phyloP scores from a whole-genome alignment of 1,284 basidiomycete genomes.

The Coriolopsis trogii region DNA sequence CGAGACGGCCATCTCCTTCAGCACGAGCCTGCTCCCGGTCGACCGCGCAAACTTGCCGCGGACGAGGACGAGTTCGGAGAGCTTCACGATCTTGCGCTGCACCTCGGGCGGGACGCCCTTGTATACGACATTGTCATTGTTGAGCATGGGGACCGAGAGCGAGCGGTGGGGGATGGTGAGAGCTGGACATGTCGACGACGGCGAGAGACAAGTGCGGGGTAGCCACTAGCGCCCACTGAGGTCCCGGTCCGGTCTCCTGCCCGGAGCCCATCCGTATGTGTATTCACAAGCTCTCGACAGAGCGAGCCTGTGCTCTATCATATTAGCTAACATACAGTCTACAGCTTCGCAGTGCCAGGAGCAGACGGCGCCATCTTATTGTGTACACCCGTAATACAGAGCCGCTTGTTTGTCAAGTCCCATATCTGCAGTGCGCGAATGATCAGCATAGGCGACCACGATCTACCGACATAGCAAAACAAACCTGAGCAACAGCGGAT shows the following conservation, averaged over 20 bases:
- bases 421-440: conserved; percentile 36
- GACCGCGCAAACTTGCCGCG: conserved; percentile 2
- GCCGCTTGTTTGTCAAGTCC: conserved; percentile 36
- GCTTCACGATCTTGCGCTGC: neutral
- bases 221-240: too few relatives aligned
- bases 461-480: neutral
- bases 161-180: neutral
- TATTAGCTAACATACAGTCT: neutral
- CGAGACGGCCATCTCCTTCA: conserved; percentile 7
- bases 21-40: neutral
- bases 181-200: neutral
- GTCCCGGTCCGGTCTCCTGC: too few relatives aligned
- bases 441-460: neutral
- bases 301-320: neutral
- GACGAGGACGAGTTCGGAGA: neutral
- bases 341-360: neutral
- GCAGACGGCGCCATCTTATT: conserved; percentile 40
- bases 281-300: neutral
- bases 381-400: conserved; percentile 40
- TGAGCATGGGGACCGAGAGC: neutral
- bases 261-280: too few relatives aligned
- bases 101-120: neutral
- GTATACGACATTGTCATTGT: neutral
- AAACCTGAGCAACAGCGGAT: conserved; percentile 20
- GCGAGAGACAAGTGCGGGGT: too few relatives aligned